Conservation (phyloP, 2,329 filamentous ascomycete species). For the Trichoderma sp. region DNA sequence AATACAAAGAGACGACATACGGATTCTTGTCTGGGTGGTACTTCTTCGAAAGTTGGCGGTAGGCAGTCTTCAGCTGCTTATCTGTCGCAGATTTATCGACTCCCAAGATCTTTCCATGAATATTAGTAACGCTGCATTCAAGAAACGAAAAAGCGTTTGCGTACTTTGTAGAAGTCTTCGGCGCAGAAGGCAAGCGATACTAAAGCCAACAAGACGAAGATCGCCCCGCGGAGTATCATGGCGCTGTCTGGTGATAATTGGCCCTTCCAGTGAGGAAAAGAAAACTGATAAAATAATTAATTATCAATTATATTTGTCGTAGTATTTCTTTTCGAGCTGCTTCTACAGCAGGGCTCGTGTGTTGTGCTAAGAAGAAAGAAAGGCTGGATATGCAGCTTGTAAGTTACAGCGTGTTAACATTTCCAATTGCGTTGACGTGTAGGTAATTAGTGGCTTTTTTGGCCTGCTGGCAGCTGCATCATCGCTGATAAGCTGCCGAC, state of each 20-base stretch:
- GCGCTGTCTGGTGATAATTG: slow-evolving; percentile 33
- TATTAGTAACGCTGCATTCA: slow-evolving; percentile 10
- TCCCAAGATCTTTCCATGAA: slow-evolving; percentile 67
- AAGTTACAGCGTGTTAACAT: slow-evolving; percentile 46
- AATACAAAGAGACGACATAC: slow-evolving; percentile 54
- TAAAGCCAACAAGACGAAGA: slow-evolving; percentile 58
- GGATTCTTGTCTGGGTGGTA: slow-evolving; percentile 98
- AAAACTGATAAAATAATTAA: background rate
- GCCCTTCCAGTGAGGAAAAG: background rate
- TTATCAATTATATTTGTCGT: background rate
- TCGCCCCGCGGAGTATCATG: slow-evolving; percentile 58
- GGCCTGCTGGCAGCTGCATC: slow-evolving; percentile 7
- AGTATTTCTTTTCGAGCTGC: slow-evolving; percentile 5
- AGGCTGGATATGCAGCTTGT: slow-evolving; percentile 21
- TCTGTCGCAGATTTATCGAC: slow-evolving; percentile 79
- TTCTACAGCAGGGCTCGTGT: slow-evolving; percentile 16
- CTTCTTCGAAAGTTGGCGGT: slow-evolving; percentile 89
- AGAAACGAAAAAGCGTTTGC: slow-evolving; percentile 10
- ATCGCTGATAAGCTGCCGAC: slow-evolving; percentile 7
- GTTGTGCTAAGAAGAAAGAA: slow-evolving; percentile 26
- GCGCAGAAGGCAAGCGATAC: slow-evolving; percentile 60
- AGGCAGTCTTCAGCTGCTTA: slow-evolving; percentile 90
- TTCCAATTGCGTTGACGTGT: slow-evolving; percentile 31
- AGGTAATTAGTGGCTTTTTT: slow-evolving; percentile 5
- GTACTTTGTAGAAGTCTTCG: slow-evolving; percentile 80